Evolutionary conservation across 2,329 filamentous ascomycete species (phyloP).

Genomic region (Zymoseptoria pseudotritici): DNA sequence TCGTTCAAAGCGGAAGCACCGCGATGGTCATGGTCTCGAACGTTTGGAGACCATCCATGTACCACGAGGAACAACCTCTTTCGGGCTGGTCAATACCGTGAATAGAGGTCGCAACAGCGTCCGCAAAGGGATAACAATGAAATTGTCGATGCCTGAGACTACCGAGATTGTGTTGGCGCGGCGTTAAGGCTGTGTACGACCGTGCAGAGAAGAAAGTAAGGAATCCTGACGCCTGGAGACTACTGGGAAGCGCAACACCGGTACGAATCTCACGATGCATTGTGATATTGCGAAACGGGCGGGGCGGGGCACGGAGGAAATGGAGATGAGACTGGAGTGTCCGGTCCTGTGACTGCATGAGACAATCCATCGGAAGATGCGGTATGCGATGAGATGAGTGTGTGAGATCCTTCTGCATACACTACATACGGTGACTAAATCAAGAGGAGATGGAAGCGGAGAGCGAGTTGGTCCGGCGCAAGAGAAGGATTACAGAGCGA

Average conservation of each 20-base stretch:
- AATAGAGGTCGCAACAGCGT: background rate
- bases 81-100: background rate
- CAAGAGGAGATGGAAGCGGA: background rate
- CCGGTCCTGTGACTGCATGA: background rate
- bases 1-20: no score
- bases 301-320: background rate
- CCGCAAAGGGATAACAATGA: background rate
- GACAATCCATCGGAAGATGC: background rate
- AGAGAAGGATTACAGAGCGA: background rate
- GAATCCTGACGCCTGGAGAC: background rate
- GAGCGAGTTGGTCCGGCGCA: background rate
- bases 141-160: background rate
- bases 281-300: background rate
- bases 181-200: background rate
- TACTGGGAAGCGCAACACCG: background rate
- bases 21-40: background rate
- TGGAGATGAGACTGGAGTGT: background rate
- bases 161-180: background rate
- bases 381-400: background rate
- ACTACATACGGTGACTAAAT: background rate
- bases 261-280: background rate
- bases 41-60: background rate
- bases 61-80: background rate
- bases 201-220: background rate
- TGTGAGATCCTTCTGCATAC: background rate